These are phyloP conservation scores for Plenodomus lindquistii DNA, from an alignment of 2,329 filamentous ascomycete species.

Conservation along the genomic window DNA sequence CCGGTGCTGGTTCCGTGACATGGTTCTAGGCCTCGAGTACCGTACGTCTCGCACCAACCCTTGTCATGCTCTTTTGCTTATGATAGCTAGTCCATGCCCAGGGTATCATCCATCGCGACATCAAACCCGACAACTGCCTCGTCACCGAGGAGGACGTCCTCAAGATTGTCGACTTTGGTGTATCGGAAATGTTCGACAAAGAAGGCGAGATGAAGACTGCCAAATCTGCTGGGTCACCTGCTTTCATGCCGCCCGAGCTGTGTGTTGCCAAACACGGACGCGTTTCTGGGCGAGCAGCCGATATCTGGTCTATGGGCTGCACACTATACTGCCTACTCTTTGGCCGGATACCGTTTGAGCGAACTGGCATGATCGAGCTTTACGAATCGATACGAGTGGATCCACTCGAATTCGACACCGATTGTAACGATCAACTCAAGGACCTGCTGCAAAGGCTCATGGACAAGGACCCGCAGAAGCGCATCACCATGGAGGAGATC, in stretches of 20 bases:
- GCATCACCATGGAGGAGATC: constrained; percentile 81
- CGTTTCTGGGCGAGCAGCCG: constrained; percentile 84
- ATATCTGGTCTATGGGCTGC: constrained; percentile 98
- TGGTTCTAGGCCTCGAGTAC: constrained; percentile 95
- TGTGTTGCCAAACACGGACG: constrained; percentile 85
- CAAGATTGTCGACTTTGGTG: constrained; percentile 98
- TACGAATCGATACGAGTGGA: constrained; percentile 86
- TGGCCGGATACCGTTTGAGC: constrained; percentile 84
- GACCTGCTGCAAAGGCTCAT: constrained; percentile 76
- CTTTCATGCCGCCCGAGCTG: constrained; percentile 90
- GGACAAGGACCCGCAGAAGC: constrained; percentile 80
- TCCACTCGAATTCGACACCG: constrained; percentile 62
- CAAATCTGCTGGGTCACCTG: constrained; percentile 92
- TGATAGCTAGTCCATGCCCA: constrained; percentile 76
- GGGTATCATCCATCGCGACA: constrained; percentile 92
- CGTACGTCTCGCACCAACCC: constrained; percentile 54
- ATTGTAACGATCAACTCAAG: constrained; percentile 68
- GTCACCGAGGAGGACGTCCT: constrained; percentile 89
- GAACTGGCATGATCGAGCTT: constrained; percentile 77
- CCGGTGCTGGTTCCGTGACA: constrained; percentile 89
- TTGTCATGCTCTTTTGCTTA: constrained; percentile 16
- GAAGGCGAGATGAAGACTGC: constrained; percentile 83
- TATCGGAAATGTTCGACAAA: constrained; percentile 98
- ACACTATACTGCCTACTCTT: constrained; percentile 92
- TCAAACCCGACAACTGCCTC: constrained; percentile 96